phyloP scores from a whole-genome alignment of 2,329 filamentous ascomycete species.

The Colletotrichum theobromicola region DNA sequence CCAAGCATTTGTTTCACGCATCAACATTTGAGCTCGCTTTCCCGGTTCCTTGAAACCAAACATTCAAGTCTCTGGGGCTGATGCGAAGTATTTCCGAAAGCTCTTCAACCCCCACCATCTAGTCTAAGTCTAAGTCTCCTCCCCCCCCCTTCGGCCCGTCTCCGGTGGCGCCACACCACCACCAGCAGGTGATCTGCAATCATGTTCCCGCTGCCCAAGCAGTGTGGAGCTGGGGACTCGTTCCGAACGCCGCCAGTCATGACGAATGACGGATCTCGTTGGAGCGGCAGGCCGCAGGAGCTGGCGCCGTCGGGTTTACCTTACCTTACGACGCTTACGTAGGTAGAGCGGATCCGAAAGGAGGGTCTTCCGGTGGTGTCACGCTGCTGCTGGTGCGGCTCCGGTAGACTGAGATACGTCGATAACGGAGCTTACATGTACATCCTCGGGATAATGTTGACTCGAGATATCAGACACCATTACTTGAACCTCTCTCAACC shows the following conservation, averaged over 20 bases:
- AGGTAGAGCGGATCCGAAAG: not conserved
- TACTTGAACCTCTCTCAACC: slow-evolving; percentile 3
- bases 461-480: not conserved
- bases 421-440: not conserved
- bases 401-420: not conserved
- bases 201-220: not conserved
- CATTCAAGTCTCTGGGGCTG: not conserved
- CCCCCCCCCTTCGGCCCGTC: not conserved
- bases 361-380: not conserved
- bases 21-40: not conserved
- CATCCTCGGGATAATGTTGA: not conserved
- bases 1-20: not conserved
- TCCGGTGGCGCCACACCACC: not conserved
- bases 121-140: not conserved
- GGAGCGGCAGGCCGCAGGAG: not conserved
- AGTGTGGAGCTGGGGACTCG: not conserved
- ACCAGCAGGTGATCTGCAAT: not conserved
- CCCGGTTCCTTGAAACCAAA: not conserved
- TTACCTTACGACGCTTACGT: too few relatives aligned
- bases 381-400: not conserved
- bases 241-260: not conserved
- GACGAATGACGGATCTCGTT: not conserved
- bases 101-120: not conserved
- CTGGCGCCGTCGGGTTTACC: not conserved
- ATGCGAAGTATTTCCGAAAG: slow-evolving; percentile 10